Base-by-base conservation (phyloP, 768 basidiomycete genomes). In the Mycena rebaudengoi region DNA sequence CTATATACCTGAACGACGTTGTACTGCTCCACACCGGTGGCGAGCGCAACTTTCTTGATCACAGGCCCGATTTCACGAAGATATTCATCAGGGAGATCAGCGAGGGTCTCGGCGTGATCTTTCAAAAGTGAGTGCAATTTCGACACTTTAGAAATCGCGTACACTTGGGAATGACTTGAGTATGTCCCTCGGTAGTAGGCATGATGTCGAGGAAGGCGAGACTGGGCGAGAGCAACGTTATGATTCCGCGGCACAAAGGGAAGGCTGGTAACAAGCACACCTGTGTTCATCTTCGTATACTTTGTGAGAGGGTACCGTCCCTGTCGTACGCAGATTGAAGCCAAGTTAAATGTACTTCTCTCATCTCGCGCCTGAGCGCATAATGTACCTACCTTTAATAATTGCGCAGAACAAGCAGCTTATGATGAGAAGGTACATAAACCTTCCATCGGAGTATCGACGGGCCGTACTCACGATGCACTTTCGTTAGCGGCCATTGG, bases 21-120 rank as follows among this genome's bases (percentile, higher is more conserved):
- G 78, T 86, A 91, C 59, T 89, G 74, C 53, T 84, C 79, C 0
- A 76, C 76, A 1, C 81, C 85, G 7, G 80, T 79, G 7, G 85
- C 80, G 25, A 79, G 54, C 2, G 85, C 86, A 11, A 86, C 70
- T 69, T 87, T 87, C 79, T 88, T 89, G 41, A 82, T 71, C 6
- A 84, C 71, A 1, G 85, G 85, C 4, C 85, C 78, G 41, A 88
- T 83, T 57, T 88, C 87, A 23, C 67, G 70, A 46, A 88, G 79
- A 67, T 85, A 81, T 46, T 84, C 83, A 61, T 90, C 88, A 7
- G 89, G 87, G 7, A 91, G 76, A 51, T 89, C 87, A 11, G 76
- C 79, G 7, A 89, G 76, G 44, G 84, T 88, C 30, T 78, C 79
- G 11, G 82, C 85, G 71, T 91, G 89, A 68, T 86, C 88, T 90